Evolutionary conservation across 2,329 filamentous ascomycete species (phyloP).

Genomic region (Colletotrichum sp.): DNA sequence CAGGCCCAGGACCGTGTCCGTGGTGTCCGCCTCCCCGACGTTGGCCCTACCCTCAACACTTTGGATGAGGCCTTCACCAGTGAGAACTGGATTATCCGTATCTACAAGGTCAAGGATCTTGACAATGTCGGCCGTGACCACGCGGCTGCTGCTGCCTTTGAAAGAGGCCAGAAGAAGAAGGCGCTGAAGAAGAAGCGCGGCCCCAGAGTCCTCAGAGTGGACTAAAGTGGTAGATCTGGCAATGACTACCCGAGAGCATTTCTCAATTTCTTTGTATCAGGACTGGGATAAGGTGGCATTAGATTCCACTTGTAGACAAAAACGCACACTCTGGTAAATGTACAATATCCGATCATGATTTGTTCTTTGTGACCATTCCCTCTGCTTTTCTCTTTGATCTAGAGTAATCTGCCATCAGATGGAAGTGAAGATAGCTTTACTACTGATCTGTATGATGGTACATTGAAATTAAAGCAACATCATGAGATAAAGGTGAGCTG

Average conservation of each 20-base stretch:
- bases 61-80: slow-evolving; percentile 98
- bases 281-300: slow-evolving; percentile 12
- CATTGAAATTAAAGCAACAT: background rate
- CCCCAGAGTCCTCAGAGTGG: slow-evolving; percentile 73
- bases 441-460: background rate
- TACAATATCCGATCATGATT: slow-evolving; percentile 30
- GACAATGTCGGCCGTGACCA: slow-evolving; percentile 96
- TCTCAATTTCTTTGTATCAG: slow-evolving; percentile 19
- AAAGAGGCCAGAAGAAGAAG: slow-evolving; percentile 85
- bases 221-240: slow-evolving; percentile 51
- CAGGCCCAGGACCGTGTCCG: slow-evolving; percentile 92
- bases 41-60: slow-evolving; percentile 84
- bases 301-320: slow-evolving; percentile 33
- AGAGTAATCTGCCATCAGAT: background rate
- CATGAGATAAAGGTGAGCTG: background rate
- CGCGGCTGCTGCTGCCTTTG: slow-evolving; percentile 70
- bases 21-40: slow-evolving; percentile 77
- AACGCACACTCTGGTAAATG: slow-evolving; percentile 34
- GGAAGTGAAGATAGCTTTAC: background rate
- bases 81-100: slow-evolving; percentile 99
- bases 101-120: slow-evolving; percentile 99
- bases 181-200: slow-evolving; percentile 74
- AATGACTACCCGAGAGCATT: background rate
- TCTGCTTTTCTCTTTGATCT: background rate
- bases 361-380: background rate